These are phyloP conservation scores for Trichosanthes truncata DNA, from an alignment of 306 rosid species.

Conservation along the genomic window DNA sequence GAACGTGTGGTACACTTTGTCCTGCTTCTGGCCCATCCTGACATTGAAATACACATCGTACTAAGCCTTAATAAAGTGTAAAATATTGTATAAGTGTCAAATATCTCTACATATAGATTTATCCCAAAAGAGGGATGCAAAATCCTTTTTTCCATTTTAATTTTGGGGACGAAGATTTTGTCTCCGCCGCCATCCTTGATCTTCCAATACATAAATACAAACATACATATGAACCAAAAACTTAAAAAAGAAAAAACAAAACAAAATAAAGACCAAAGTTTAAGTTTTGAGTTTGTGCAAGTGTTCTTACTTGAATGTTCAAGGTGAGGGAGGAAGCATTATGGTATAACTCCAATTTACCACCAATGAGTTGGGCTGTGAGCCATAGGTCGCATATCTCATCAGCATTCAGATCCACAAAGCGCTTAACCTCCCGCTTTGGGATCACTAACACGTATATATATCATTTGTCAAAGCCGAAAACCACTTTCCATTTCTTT, in stretches of 20 bases:
- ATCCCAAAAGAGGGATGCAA: too few species aligned
- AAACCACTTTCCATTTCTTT: slow-evolving; percentile 6
- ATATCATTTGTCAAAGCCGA: slow-evolving; percentile 45
- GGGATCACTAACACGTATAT: slow-evolving; percentile 80
- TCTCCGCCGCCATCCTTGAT: too few species aligned
- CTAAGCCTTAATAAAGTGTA: too few species aligned
- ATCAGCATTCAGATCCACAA: slow-evolving; percentile 57
- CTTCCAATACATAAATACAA: too few species aligned
- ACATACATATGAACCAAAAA: too few species aligned
- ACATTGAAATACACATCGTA: slow-evolving; percentile 16
- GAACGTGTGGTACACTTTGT: slow-evolving; percentile 83
- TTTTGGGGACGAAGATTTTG: too few species aligned
- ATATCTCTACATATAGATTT: too few species aligned
- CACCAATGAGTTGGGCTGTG: slow-evolving; percentile 65
- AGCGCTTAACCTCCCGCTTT: slow-evolving; percentile 78
- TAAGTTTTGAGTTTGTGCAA: background rate
- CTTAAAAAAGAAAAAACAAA: too few species aligned
- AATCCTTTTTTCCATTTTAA: too few species aligned
- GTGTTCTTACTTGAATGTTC: slow-evolving; percentile 50
- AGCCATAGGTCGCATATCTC: slow-evolving; percentile 82
- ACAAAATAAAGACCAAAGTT: too few species aligned
- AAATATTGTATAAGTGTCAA: too few species aligned
- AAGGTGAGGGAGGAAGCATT: slow-evolving; percentile 76
- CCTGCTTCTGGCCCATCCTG: slow-evolving; percentile 91
- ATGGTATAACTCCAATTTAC: slow-evolving; percentile 62